Evolutionary conservation across 2,329 filamentous ascomycete species (phyloP).

Genomic region (Monilinia laxa): DNA sequence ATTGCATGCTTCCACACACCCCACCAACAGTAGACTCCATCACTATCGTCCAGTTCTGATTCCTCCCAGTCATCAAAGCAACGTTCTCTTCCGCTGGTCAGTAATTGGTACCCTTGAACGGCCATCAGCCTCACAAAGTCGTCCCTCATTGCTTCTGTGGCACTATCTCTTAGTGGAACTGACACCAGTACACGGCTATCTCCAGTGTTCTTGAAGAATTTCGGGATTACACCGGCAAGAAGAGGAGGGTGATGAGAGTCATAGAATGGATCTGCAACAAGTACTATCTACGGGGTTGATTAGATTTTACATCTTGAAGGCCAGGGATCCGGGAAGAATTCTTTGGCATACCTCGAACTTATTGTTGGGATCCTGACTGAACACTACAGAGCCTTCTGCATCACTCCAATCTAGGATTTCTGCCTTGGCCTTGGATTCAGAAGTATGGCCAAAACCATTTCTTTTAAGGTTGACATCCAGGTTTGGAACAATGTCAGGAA

Average conservation of each 20-base stretch:
- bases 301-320: constrained; percentile 5
- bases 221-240: constrained; percentile 66
- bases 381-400: constrained; percentile 43
- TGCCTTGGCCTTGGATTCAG: constrained; percentile 58
- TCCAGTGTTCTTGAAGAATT: constrained; percentile 59
- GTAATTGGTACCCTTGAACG: not conserved
- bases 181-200: constrained; percentile 71
- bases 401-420: constrained; percentile 59
- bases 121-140: constrained; percentile 17
- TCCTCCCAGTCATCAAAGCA: constrained; percentile 23
- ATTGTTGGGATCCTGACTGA: constrained; percentile 44
- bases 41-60: constrained; percentile 4
- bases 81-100: constrained; percentile 11
- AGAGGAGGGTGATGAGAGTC: constrained; percentile 77
- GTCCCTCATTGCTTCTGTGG: constrained; percentile 44
- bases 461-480: constrained; percentile 74
- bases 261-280: constrained; percentile 86
- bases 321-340: constrained; percentile 20
- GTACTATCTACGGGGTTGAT: constrained; percentile 57
- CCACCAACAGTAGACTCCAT: constrained; percentile 26
- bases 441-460: constrained; percentile 50
- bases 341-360: constrained; percentile 42
- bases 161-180: constrained; percentile 73
- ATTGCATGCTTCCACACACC: constrained; percentile 19
- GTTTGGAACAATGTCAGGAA: constrained; percentile 81